phyloP scores from a whole-genome alignment of 768 basidiomycete species.

The Trametopsis cervina region DNA sequence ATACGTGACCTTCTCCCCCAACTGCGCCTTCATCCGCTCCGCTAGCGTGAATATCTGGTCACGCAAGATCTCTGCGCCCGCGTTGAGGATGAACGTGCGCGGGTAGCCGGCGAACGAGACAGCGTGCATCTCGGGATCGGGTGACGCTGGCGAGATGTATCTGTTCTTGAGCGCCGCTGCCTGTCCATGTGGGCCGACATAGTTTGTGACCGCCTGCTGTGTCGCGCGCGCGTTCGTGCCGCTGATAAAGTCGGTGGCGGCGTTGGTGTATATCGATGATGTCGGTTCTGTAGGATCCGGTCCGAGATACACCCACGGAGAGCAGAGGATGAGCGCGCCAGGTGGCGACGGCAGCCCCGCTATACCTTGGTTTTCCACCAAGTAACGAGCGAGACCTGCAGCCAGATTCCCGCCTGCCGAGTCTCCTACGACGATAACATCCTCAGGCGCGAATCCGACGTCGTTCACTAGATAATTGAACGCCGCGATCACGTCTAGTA shows the following conservation, averaged over 20 bases:
- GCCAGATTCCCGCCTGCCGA: constrained; percentile 70
- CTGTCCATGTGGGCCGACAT: background rate
- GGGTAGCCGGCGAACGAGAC: constrained; percentile 23
- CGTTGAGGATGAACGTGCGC: constrained; percentile 24
- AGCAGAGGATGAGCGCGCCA: constrained; percentile 44
- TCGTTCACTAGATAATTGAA: constrained; percentile 57
- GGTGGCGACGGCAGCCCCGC: constrained; percentile 33
- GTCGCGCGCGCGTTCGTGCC: background rate
- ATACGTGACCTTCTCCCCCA: constrained; percentile 22
- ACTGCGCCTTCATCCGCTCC: constrained; percentile 23
- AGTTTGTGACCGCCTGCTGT: background rate
- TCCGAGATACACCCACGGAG: constrained; percentile 52
- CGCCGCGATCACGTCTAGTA: constrained; percentile 63
- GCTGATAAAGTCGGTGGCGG: constrained; percentile 2
- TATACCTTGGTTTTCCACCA: constrained; percentile 35
- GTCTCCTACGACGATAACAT: constrained; percentile 63
- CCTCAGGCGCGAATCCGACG: constrained; percentile 43
- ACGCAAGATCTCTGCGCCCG: constrained; percentile 26
- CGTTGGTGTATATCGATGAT: constrained; percentile 24
- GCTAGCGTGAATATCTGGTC: constrained; percentile 27
- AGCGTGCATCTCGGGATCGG: background rate
- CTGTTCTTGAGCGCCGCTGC: background rate
- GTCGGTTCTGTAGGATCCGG: constrained; percentile 30
- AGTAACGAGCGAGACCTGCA: constrained; percentile 48
- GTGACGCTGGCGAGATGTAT: constrained; percentile 8